Evolutionary conservation across 2,329 filamentous ascomycete species (phyloP), one percentile per base, ranked within the genome.

Genomic region (Apiospora koreana): DNA sequence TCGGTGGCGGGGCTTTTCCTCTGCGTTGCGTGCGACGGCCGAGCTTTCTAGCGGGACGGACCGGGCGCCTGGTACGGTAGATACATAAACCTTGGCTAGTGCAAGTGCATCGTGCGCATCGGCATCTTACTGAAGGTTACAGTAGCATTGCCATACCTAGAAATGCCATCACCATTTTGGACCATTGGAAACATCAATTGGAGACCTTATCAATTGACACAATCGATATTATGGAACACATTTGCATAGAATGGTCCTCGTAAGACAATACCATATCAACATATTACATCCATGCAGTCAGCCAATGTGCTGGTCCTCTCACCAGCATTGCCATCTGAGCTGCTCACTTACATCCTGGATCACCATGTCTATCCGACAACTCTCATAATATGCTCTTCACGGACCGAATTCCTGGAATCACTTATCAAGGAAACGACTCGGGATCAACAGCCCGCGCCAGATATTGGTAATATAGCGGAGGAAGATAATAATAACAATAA

Each of bases 371-470:
- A 87, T 69, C 88, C 88, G 2, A 92, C 90, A 0, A 92, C 89
- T 0, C 80, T 97, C 64, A 80, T 97, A 71, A 82, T 97, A 72
- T 94, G 94, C 79, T 89, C 87, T 21, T 84, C 89, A 0, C 89
- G 87, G 70, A 81, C 87, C 0, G 84, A 86, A 2, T 97, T 97
- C 76, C 79, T 94, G 14, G 78, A 85, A 2, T 83, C 89, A 25
- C 83, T 95, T 25, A 76, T 84, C 46, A 76, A 84, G 16, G 85
- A 90, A 38, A 77, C 89, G 66, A 77, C 89, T 65, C 77, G 43
- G 18, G 68, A 45, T 16, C 65, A 70, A n/a, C 21, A 38, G 0
- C 18, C 54, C 18, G 31, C 9, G 3, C 54, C 54, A n/a, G 31
- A 23, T 12, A 12, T 2, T 0, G 18, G 21, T 8, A n/a, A 2